These are phyloP conservation scores for Cucumis sativus DNA, from an alignment of 306 rosid genomes.

Conservation along the genomic window DNA sequence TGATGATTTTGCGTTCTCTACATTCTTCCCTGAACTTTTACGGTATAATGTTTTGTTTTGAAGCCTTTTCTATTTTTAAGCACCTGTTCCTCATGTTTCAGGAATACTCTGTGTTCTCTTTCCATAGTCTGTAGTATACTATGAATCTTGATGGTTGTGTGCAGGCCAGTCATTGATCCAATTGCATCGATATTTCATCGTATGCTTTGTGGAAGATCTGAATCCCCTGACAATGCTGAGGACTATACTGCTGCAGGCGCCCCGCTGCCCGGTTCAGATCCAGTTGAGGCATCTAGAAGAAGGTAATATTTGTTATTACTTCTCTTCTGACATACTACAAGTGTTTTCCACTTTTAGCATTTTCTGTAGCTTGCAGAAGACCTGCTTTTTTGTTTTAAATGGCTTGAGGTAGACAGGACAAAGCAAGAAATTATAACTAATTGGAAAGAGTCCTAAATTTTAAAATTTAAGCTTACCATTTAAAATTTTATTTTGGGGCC, in stretches of 20 bases:
- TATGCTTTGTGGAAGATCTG: conserved; percentile 77
- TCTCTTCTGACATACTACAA: conserved; percentile 6
- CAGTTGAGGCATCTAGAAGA: conserved; percentile 86
- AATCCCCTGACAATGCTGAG: conserved; percentile 29
- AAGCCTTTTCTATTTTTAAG: neutral
- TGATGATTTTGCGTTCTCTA: conserved; percentile 85
- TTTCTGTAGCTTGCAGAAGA: neutral
- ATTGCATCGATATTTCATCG: conserved; percentile 71
- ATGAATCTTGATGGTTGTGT: conserved; percentile 12
- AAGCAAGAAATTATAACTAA: neutral
- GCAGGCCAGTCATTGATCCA: conserved; percentile 80
- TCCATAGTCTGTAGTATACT: neutral
- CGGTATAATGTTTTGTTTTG: conserved; percentile 27
- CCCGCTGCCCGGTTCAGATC: conserved; percentile 79
- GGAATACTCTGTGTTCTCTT: conserved; percentile 5
- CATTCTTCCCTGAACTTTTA: conserved; percentile 81
- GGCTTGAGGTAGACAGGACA: neutral
- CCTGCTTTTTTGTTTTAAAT: neutral
- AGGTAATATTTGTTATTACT: conserved; percentile 31
- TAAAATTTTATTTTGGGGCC: neutral
- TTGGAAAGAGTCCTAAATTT: neutral
- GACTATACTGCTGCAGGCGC: conserved; percentile 42
- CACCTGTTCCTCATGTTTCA: neutral
- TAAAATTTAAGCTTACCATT: too few relatives aligned
- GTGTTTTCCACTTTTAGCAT: neutral